A percentile compares a stretch with the other conserved stretches of the same genome.
phyloP scores from a whole-genome alignment of 495 filamentous ascomycete genomes.

The Talaromyces adpressus region DNA sequence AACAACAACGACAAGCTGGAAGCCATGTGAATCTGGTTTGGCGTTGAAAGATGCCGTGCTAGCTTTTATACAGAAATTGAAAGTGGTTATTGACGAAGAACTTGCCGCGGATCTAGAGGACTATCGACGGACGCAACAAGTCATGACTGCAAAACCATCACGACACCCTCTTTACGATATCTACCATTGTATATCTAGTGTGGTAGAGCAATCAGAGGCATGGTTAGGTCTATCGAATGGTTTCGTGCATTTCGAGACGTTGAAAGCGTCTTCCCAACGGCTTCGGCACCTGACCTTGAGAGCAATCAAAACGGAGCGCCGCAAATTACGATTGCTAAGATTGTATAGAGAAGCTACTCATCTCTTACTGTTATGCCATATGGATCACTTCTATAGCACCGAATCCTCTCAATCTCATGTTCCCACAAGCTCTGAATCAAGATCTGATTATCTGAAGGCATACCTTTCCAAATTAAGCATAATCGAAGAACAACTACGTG shows the following conservation, averaged over 20 bases:
- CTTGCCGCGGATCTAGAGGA: not conserved
- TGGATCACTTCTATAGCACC: not conserved
- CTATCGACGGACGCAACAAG: no score
- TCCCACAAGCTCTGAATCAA: not conserved
- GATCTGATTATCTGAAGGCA: not conserved
- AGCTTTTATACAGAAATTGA: not conserved
- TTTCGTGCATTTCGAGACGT: not conserved
- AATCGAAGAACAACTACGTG: not conserved
- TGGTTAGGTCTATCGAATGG: not conserved
- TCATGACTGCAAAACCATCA: no score
- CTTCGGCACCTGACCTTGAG: not conserved
- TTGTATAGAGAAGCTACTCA: not conserved
- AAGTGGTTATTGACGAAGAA: not conserved
- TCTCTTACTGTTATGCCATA: not conserved
- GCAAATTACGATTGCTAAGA: not conserved
- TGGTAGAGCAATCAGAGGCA: not conserved
- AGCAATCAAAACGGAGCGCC: not conserved
- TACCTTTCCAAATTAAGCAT: not conserved
- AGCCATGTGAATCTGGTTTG: not conserved
- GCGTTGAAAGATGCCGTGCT: not conserved
- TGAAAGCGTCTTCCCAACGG: not conserved
- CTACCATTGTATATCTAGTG: not conserved
- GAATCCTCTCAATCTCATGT: not conserved
- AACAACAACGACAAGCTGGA: not conserved
- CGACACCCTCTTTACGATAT: not conserved